A percentile compares a stretch with the other conserved stretches of the same genome.
phyloP scores from a whole-genome alignment of 306 rosid species.

The Comarum palustre region DNA sequence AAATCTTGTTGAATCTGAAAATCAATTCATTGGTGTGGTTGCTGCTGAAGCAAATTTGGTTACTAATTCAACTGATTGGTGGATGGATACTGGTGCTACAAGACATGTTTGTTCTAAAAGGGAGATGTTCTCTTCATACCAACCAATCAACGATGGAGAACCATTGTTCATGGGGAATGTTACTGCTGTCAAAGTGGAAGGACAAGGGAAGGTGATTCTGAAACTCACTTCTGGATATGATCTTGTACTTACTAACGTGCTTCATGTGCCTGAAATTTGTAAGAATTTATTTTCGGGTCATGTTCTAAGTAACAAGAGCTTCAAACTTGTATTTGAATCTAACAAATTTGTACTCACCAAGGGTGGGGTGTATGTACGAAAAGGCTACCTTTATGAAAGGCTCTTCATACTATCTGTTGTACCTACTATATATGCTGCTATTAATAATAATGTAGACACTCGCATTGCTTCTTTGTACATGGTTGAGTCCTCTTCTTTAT shows the following conservation, averaged over 20 bases:
- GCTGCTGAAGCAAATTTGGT: not conserved
- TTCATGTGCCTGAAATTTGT: not conserved
- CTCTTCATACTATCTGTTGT: not conserved
- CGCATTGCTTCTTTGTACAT: not conserved
- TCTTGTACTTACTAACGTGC: not conserved
- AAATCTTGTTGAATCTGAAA: not conserved
- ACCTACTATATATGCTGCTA: not conserved
- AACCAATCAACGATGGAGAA: not conserved
- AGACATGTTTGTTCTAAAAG: not conserved
- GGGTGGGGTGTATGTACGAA: too few relatives aligned
- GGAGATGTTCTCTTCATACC: not conserved
- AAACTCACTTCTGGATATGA: not conserved
- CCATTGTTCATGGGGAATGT: conserved; percentile 1
- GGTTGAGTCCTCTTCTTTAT: not conserved
- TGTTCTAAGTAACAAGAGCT: not conserved
- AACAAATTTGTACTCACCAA: not conserved
- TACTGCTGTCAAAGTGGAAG: not conserved
- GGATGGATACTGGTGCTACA: conserved; percentile 6
- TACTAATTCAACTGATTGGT: not conserved
- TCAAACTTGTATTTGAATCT: not conserved
- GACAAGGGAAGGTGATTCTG: not conserved
- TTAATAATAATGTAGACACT: not conserved
- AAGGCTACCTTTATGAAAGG: not conserved
- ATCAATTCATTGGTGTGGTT: not conserved
- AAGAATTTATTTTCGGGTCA: not conserved